Evolutionary conservation across 192 early-diverging fungal genomes (phyloP).

Genomic region (Geranomyces michiganensis): DNA sequence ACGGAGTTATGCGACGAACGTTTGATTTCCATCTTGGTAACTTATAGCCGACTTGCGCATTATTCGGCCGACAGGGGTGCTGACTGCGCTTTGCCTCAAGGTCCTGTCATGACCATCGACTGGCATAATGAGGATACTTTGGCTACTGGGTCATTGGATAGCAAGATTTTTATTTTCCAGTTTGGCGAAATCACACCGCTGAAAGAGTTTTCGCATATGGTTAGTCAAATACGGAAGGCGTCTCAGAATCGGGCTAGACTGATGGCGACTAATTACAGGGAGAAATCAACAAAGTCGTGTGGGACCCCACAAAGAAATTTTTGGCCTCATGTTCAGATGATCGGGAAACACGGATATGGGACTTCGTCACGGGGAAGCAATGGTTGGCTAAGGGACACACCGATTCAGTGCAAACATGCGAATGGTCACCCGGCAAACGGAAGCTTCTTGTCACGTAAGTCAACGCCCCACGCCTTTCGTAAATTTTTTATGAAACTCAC

Average conservation of each 20-base stretch:
- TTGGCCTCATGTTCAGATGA: constrained; percentile 84
- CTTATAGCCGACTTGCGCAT: neutral
- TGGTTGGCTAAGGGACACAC: constrained; percentile 74
- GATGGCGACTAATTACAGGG: constrained; percentile 39
- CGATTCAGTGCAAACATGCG: constrained; percentile 76
- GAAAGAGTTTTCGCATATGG: constrained; percentile 78
- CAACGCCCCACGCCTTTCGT: constrained; percentile 48
- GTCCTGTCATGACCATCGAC: constrained; percentile 75
- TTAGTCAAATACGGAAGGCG: constrained; percentile 7
- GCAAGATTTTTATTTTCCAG: constrained; percentile 77
- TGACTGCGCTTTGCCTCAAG: constrained; percentile 17
- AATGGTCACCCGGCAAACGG: constrained; percentile 72
- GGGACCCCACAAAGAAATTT: constrained; percentile 68
- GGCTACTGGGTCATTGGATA: constrained; percentile 85
- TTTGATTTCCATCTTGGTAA: constrained; percentile 69
- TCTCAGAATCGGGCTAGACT: neutral
- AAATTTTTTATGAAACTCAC: neutral
- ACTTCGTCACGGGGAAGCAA: no score
- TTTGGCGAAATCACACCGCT: constrained; percentile 71
- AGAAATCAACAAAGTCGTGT: constrained; percentile 77
- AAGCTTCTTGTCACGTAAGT: constrained; percentile 53
- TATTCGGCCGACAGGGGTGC: neutral
- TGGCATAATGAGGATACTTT: constrained; percentile 93
- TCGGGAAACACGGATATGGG: constrained; percentile 62
- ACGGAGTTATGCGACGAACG: constrained; percentile 67